Percentiles rank a stretch among this genome's conserved stretches.
phyloP scores from a whole-genome alignment of 2,329 filamentous ascomycete species.

The Claviceps spartinae region DNA sequence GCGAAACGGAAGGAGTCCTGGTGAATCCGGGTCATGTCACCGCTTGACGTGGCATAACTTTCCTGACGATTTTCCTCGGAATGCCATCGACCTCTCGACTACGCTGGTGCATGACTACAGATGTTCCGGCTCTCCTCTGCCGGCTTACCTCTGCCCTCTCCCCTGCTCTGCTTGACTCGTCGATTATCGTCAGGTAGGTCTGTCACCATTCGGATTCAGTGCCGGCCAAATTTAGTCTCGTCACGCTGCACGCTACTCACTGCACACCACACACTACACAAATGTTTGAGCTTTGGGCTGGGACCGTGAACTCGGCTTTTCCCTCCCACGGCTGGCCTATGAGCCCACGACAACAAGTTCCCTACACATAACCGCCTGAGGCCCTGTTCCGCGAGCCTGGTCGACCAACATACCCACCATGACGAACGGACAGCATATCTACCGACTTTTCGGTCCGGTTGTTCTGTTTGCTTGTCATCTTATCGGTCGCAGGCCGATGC shows the following conservation, averaged over 20 bases:
- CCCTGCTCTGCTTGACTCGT: background rate
- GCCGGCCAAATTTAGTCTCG: no score
- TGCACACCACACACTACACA: no score
- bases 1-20: constrained; percentile 5
- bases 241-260: no score
- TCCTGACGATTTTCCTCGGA: background rate
- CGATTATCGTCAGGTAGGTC: background rate
- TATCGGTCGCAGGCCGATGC: constrained; percentile 4
- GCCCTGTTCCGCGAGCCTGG: background rate
- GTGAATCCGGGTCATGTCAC: constrained; percentile 2
- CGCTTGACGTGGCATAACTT: constrained; percentile 5
- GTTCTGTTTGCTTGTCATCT: constrained; percentile 6
- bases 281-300: background rate
- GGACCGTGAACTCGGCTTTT: background rate
- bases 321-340: background rate
- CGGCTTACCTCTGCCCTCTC: background rate
- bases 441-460: constrained; percentile 8
- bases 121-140: background rate
- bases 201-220: background rate
- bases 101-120: background rate
- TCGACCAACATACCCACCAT: background rate
- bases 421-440: constrained; percentile 1
- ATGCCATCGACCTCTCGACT: background rate
- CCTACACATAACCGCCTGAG: background rate
- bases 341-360: background rate